Evolutionary conservation across 225 moss, liverwort and hornwort species (phyloP).

Genomic region (Rhytidiadelphus loreus): DNA sequence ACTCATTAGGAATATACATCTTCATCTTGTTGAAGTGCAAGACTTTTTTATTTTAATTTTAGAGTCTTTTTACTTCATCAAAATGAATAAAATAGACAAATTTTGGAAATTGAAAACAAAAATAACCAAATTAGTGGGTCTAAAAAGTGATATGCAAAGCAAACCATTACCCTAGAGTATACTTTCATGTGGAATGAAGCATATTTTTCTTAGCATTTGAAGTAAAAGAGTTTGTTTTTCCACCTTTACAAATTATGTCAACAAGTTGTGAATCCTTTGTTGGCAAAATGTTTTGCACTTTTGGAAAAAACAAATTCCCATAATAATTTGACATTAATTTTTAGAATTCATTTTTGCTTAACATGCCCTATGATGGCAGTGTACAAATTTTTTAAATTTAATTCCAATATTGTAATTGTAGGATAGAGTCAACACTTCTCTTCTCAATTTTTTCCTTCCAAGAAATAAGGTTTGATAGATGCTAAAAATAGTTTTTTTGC

Average conservation of each 20-base stretch:
- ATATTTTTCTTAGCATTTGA: background rate
- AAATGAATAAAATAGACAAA: too few relatives aligned
- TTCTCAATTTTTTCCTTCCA: rapidly evolving
- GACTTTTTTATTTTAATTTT: too few relatives aligned
- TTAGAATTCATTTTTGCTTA: background rate
- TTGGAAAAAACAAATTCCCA: background rate
- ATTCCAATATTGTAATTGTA: background rate
- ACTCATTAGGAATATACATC: too few relatives aligned
- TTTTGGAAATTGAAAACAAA: too few relatives aligned
- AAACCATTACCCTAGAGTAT: too few relatives aligned
- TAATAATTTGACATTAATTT: background rate
- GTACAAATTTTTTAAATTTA: too few relatives aligned
- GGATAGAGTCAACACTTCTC: rapidly evolving
- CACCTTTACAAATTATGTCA: background rate
- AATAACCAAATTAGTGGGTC: too few relatives aligned
- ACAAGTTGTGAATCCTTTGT: background rate
- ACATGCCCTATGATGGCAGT: rapidly evolving
- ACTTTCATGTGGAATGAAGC: background rate
- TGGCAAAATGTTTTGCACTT: background rate
- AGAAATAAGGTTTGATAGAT: too few relatives aligned
- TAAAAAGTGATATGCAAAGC: too few relatives aligned
- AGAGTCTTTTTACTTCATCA: too few relatives aligned
- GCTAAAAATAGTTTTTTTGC: too few relatives aligned
- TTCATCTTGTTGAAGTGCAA: too few relatives aligned
- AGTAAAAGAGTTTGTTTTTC: background rate